A percentile compares a stretch with the other conserved stretches of the same genome.
phyloP scores from a whole-genome alignment of 192 early-diverging fungal genomes.

The Tieghemiomyces parasiticus region DNA sequence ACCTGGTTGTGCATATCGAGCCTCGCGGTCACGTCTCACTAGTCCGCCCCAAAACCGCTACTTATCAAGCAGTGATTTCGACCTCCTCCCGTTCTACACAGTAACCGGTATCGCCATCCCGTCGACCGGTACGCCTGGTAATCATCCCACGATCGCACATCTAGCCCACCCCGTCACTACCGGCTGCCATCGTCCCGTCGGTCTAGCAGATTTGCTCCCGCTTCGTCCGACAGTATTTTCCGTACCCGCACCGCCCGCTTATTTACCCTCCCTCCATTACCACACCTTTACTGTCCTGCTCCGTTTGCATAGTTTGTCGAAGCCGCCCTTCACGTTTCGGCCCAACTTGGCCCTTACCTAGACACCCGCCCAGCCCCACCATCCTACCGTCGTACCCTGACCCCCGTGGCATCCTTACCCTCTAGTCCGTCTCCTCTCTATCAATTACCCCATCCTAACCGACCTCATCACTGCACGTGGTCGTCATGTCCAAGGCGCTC shows the following conservation, averaged over 20 bases:
- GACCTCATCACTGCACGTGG: neutral
- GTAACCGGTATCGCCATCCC: too few species aligned
- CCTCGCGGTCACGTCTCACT: too few species aligned
- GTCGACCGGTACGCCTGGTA: too few species aligned
- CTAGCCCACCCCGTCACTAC: too few species aligned
- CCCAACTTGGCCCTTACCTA: neutral
- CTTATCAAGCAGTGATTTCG: too few species aligned
- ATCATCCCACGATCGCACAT: too few species aligned
- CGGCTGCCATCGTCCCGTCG: too few species aligned
- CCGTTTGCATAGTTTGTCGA: neutral
- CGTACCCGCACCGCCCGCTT: neutral
- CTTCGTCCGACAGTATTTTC: neutral
- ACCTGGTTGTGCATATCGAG: too few species aligned
- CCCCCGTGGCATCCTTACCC: neutral
- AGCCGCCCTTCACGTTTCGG: neutral
- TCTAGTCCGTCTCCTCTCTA: neutral
- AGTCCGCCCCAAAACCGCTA: too few species aligned
- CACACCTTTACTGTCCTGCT: neutral
- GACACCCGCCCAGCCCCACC: neutral
- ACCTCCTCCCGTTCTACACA: too few species aligned
- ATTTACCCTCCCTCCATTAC: neutral
- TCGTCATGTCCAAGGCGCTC: constrained; percentile 1
- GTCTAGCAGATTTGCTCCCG: neutral
- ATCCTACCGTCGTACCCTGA: neutral
- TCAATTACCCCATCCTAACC: too few species aligned